Evolutionary conservation across 352 stramenopile genomes (phyloP), one percentile per base, ranked within the genome.

Genomic region (Phytophthora pinifolia): DNA sequence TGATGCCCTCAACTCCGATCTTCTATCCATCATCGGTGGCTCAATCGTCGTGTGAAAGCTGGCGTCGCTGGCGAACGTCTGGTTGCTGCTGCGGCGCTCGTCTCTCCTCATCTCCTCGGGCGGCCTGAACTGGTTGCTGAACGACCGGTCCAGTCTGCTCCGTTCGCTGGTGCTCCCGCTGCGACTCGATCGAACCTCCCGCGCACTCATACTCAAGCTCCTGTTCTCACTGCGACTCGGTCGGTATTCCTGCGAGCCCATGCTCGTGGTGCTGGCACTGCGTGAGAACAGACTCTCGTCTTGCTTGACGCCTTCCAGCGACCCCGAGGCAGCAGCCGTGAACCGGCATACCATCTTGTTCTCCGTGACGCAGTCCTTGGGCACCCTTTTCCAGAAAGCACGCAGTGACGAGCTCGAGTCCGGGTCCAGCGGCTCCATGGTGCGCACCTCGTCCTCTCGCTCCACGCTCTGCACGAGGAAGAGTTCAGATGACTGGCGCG

Each of bases 331-430:
- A 5, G 22, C 22, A 9, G 43, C 47, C 7, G 67, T 48, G 39
- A 89, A 92, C n/a, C 63, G 48, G 53, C 79, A 92, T 30, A 76
- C 74, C 47, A 92, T 59, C 42, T 85, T 89, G 54, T 74, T 84
- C 54, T 83, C 81, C 2, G 65, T 76, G 9, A 88, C 61, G 25
- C 72, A 47, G 29, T 90, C 74, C 9, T 53, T 71, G 1, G 76
- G 57, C 15, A 90, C 62, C 4, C 74, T 72, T 46, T 76, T 72
- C 83, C 83, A 92, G 44, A 88, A 87, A 7, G 53, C 48, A 25
- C 64, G 61, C 20, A 83, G 46, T 43, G 30, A 73, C 14, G 63
- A 68, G 48, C 33, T 77, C 32, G 58, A 74, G 14, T 52, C 47
- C 3, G 59, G 35, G 37, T 84, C 66, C 20, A 81, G 57, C n/a